Base-by-base conservation (phyloP, 2,329 filamentous ascomycete genomes). In the Neodidymelliopsis sp. region DNA sequence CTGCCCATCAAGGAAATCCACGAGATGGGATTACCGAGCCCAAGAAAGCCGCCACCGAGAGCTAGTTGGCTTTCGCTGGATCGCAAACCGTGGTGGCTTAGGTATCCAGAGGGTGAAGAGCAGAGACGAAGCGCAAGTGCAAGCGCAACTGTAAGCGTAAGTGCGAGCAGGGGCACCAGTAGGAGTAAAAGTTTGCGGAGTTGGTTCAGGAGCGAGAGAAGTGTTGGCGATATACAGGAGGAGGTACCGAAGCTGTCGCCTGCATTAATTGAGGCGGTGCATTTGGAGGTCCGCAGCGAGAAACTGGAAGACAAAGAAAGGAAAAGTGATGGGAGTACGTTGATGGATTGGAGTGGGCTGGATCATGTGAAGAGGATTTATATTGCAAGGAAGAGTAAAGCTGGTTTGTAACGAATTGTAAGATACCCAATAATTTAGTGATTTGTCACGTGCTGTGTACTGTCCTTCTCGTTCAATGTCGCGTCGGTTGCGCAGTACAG, bases 281-380 rank as follows among this genome's bases (percentile, higher is more conserved):
- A 25, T 5, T 3, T 22, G n/a, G 22, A 36, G 1, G 9, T 31
- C 13, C 7, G 8, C 12, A 12, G 6, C 9, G 12, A 2, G 6
- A 29, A 13, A 0, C 8, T 11, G 3, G 15, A 29, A 10, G 36
- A 44, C 3, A 15, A 12, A 6, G 49, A 25, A 22, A 46, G 41
- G 27, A 41, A 27, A 16, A 46, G 42, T 22, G 30, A 37, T 28
- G 31, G 49, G 7, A 47, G 49, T 19, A 38, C 34, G 5, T 15
- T 52, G 1, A 42, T 52, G 37, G 49, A 52, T 8, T 52, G 49
- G 49, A 29, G 28, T 31, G 49, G 49, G 1, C 38, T 52, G 25
- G 49, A 52, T 6, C 41, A 52, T 20, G 31, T 52, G 22, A 42
- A 38, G n/a, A 52, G n/a, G 9, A 46, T 52, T 2, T 52, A 52